A percentile compares a stretch with the other conserved stretches of the same genome.
Evolutionary conservation across 495 filamentous ascomycete species (phyloP).

Genomic region (Penicillium chermesinum): DNA sequence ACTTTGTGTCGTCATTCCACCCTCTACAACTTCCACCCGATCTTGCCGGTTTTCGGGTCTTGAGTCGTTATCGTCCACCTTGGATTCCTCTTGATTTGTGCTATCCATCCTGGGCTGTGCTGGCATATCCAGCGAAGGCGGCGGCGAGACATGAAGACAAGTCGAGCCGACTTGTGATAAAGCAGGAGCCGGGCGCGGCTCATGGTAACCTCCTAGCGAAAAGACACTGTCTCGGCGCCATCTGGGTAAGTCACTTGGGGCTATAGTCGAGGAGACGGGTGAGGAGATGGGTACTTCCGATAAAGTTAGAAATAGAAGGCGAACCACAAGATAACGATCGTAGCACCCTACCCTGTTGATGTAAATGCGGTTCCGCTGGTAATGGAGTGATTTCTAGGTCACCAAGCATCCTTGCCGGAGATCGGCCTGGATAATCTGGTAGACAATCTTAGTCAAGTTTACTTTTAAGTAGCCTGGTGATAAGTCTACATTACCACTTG

Average conservation of each 20-base stretch:
- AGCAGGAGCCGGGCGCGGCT: slow-evolving; percentile 2
- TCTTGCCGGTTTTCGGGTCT: neutral
- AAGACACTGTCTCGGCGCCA: neutral
- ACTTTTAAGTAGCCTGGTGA: neutral
- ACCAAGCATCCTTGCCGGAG: neutral
- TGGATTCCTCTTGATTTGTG: neutral
- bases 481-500: neutral
- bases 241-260: neutral
- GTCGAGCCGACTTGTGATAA: neutral
- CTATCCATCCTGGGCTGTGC: neutral
- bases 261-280: neutral
- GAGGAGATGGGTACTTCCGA: neutral
- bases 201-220: slow-evolving; percentile 1
- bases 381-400: neutral
- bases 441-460: neutral
- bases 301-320: neutral
- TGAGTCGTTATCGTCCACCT: neutral
- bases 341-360: neutral
- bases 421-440: neutral
- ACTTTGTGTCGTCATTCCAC: neutral
- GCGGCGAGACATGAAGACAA: neutral
- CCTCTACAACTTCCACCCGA: neutral
- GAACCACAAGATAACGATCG: neutral
- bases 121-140: neutral
- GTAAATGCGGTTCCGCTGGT: neutral